Base-by-base conservation (phyloP, 1,139 yeast species). In the Yamadazyma dushanensis region DNA sequence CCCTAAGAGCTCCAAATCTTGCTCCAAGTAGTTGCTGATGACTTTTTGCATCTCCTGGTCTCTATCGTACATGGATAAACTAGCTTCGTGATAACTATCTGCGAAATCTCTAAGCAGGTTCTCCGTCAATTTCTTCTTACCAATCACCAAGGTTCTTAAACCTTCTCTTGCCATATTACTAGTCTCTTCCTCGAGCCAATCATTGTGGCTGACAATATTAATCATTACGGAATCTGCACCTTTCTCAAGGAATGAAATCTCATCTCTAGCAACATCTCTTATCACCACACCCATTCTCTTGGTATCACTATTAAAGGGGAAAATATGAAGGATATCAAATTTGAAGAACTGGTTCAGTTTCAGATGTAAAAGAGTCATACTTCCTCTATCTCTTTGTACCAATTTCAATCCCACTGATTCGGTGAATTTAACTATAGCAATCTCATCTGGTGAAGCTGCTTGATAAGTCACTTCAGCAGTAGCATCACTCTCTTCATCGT, bases 131-230 rank as follows among this genome's bases (percentile, higher is more conserved):
- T 73, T 79, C 59, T 88, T 89, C 38, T 95, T 73, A 16, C 92
- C 97, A 48, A 94, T 79, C 2, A 94, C 98, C 50, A 94, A 73
- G 0, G 99, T 94, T 55, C 99, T 78, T 44, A 94, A 70, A 8
- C 99, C 99, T 63, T 94, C 99, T 45, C 98, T 78, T 1, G 98
- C 98, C 97, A 94, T 89, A 53, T 94, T 94, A 15, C 90, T 83
- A 0, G 96, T 87, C 61, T 94, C 99, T 61, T 94, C 99, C 39
- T 94, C 98, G 14, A 94, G 65, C 99, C 99, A 94, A 56, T 92
- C 97, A 55, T 83, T 90, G 27, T 76, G 73, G 47, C 77, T 81
- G 8, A 94, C 97, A 43, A 92, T 87, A 24, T 68, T 70, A n/a
- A 78, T 62, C 97, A 94, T 92, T 8, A 90, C 97, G 0, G 95